Percentiles rank a stretch among this genome's conserved stretches.
phyloP scores from a whole-genome alignment of 768 basidiomycete species.

The Phylloporus sp. region DNA sequence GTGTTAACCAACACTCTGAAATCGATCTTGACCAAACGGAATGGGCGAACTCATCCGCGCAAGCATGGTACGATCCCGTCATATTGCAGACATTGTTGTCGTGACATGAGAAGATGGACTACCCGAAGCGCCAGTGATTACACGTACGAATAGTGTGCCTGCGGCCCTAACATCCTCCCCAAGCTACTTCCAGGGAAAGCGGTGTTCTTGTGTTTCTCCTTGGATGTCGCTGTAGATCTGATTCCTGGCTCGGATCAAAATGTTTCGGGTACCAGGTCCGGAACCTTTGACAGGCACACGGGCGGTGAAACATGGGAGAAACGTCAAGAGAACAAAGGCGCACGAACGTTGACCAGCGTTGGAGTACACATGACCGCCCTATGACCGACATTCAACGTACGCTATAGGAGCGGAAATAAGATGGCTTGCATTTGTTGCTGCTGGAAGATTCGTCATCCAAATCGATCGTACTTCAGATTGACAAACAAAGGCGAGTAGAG shows the following conservation, averaged over 20 bases:
- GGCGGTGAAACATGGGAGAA: neutral
- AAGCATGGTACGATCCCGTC: too few relatives aligned
- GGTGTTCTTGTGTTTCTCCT: neutral
- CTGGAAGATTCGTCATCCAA: neutral
- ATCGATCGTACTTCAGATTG: too few relatives aligned
- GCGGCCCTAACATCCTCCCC: too few relatives aligned
- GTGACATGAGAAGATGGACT: too few relatives aligned
- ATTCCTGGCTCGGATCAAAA: neutral
- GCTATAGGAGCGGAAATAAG: neutral
- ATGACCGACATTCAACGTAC: neutral
- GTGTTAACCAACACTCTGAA: too few relatives aligned
- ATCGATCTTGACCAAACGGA: too few relatives aligned
- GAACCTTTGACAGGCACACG: neutral
- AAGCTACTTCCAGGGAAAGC: too few relatives aligned
- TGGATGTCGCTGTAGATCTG: neutral
- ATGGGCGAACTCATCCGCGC: too few relatives aligned
- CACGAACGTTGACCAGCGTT: neutral
- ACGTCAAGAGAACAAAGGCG: neutral
- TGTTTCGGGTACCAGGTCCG: neutral
- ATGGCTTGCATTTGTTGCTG: neutral
- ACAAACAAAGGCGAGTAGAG: too few relatives aligned
- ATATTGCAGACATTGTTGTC: too few relatives aligned
- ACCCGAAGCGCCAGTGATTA: too few relatives aligned
- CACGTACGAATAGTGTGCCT: too few relatives aligned
- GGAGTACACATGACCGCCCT: neutral